These are phyloP conservation scores for Myxozyma mucilagina DNA, from an alignment of 805 yeast genomes.

Conservation along the genomic window DNA sequence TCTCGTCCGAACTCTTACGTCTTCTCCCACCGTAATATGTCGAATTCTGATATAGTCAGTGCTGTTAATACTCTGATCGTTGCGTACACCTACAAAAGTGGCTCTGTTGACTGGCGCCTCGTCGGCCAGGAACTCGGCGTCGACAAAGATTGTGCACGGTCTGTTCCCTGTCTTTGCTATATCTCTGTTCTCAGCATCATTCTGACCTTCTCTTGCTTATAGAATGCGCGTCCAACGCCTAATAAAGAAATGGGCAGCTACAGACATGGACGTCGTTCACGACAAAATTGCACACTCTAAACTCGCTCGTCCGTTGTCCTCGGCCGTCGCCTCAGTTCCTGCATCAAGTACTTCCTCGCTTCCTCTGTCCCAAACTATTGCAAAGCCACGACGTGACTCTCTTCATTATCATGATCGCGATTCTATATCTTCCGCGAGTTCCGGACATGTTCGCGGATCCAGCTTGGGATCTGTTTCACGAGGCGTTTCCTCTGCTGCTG, in stretches of 20 bases:
- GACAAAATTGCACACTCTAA: constrained; percentile 26
- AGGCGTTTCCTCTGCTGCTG: constrained; percentile 5
- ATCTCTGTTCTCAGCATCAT: too few relatives aligned
- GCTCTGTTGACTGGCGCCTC: constrained; percentile 33
- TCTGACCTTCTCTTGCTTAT: background rate
- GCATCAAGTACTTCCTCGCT: background rate
- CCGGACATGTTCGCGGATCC: background rate
- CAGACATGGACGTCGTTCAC: constrained; percentile 30
- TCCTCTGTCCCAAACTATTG: constrained; percentile 10
- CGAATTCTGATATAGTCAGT: constrained; percentile 31
- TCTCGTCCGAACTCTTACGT: background rate
- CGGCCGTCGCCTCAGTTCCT: constrained; percentile 9
- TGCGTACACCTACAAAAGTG: constrained; percentile 29
- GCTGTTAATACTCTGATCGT: constrained; percentile 31
- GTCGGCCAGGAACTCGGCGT: constrained; percentile 32
- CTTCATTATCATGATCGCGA: constrained; percentile 10
- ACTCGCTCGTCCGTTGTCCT: constrained; percentile 13
- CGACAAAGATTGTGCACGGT: constrained; percentile 32
- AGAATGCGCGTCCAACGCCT: constrained; percentile 32
- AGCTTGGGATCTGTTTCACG: constrained; percentile 1
- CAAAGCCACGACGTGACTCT: constrained; percentile 18
- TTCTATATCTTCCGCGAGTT: background rate
- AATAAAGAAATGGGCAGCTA: constrained; percentile 29
- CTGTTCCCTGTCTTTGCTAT: background rate
- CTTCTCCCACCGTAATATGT: constrained; percentile 12